Evolutionary conservation across 2,329 filamentous ascomycete species (phyloP), one percentile per base, ranked within the genome.

Genomic region (Epichloe scottii): DNA sequence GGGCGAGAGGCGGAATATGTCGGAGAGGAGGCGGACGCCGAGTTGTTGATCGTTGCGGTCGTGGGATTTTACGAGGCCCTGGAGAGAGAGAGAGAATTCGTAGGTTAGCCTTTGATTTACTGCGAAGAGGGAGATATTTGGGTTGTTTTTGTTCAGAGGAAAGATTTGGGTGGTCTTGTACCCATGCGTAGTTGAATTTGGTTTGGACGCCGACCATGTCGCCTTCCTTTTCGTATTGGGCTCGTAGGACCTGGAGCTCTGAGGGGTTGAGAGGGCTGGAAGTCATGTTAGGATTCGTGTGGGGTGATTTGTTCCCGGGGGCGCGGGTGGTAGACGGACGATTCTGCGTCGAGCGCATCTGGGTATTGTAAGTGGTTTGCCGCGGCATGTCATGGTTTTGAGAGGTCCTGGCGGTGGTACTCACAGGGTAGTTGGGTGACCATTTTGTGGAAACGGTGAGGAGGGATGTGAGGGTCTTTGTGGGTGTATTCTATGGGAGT

Each of bases 111-210:
- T 2, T 4, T n/a, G 35, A 5, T 14, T 5, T n/a, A 2, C n/a
- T 38, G 14, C 3, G 35, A n/a, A 15, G 15, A 38, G 14, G n/a
- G 35, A 38, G 35, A 1, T 1, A 3, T 12, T 5, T 37, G 34
- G 33, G 10, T 3, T 43, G 4, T 34, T 34, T 19, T 33, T 8
- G 23, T 8, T 8, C 6, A 8, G 23, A 26, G 23, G 2, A 23
- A 23, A 3, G 26, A 6, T 2, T 7, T 39, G 12, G 41, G 15
- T n/a, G 6, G 41, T 12, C 1, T 5, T 2, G 40, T 26, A 15
- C 52, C 93, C 93, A 98, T 65, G 93, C 91, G 69, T 91, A 97
- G 81, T 98, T 98, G 80, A 98, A 98, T 68, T 97, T 97, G 55
- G 93, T 98, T 70, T 98, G 93, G 40, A 98, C 81, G 54, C 91